These are phyloP conservation scores for Nothophaeocryptopus gaeumannii DNA, from an alignment of 2,329 filamentous ascomycete species.

Conservation along the genomic window DNA sequence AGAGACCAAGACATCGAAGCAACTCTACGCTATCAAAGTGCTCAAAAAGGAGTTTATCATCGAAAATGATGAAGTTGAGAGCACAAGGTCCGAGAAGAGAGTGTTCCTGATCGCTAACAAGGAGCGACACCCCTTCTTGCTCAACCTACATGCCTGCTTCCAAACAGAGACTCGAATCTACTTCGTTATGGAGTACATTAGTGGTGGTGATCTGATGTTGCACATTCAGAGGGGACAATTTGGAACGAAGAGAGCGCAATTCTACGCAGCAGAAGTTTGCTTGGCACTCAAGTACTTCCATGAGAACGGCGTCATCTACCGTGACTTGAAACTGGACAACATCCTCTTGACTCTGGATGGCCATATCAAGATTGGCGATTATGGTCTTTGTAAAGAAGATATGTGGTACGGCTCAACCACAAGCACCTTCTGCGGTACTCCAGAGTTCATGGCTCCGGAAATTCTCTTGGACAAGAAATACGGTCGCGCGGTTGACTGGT, in stretches of 20 bases:
- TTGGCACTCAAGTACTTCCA: conserved; percentile 98
- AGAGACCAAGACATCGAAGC: conserved; percentile 88
- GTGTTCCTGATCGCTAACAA: conserved; percentile 97
- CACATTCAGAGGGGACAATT: conserved; percentile 98
- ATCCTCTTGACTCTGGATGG: conserved; percentile 92
- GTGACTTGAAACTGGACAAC: conserved; percentile 77
- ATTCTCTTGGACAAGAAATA: conserved; percentile 99
- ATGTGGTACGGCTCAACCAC: conserved; percentile 99
- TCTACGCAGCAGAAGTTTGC: conserved; percentile 97
- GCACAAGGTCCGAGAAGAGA: conserved; percentile 93
- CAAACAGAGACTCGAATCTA: conserved; percentile 98
- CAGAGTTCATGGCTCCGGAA: conserved; percentile 99
- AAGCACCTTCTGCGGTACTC: conserved; percentile 98
- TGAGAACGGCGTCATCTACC: conserved; percentile 97
- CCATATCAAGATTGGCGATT: conserved; percentile 98
- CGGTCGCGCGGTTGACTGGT: conserved; percentile 96
- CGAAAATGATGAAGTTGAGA: conserved; percentile 98
- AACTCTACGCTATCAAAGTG: conserved; percentile 97
- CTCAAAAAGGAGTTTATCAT: conserved; percentile 99
- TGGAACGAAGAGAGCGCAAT: conserved; percentile 91
- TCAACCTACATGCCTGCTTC: conserved; percentile 95
- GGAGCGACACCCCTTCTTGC: conserved; percentile 91
- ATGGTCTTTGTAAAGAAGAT: conserved; percentile 97
- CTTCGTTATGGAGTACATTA: conserved; percentile 99
- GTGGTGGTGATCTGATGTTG: conserved; percentile 96